Evolutionary conservation across 148 eudicot species (phyloP), one percentile per base, ranked within the genome.

Genomic region (Vaccinium macrocarpon): DNA sequence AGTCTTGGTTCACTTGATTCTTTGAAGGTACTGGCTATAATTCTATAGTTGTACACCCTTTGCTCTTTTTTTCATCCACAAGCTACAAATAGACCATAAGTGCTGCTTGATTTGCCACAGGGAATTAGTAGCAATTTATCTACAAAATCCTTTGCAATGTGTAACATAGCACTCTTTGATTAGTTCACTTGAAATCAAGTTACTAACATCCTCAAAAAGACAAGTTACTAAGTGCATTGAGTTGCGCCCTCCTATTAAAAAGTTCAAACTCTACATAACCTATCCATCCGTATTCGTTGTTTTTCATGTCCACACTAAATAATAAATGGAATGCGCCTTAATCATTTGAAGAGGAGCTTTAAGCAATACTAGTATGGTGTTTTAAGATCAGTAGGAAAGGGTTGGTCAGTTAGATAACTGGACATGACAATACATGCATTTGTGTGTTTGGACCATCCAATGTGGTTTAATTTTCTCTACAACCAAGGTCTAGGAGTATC

Each of bases 1-100:
- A 81, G 88, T 78, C 83, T 89, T 61, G 82, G 89, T 66, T 90
- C 89, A 56, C 80, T 89, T 75, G 89, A 90, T 84, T 89, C 89
- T 84, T 82, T 91, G 82, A 84, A 91, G 95, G 97, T 92, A 85
- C 53, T 70, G 21, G 57, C 32, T 32, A 21, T 38, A 55, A 53
- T 10, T 52, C 25, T 76, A 56, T 27, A 76, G 57, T n/a, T 68
- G 55, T 79, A 32, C 73, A 73, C 56, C 72, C 72, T 66, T 25
- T 68, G 64, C 14, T 15, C 68, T 16, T 68, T 15, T 52, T 66
- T 49, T 49, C 35, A 27, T 19, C 38, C 48, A 57, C 84, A 66
- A 68, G 74, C 13, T 21, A 57, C 32, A 68, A 68, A 56, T 18
- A 11, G n/a, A 55, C 46, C 19, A 57, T 80, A 14, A 42, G 21